Evolutionary conservation across 2,329 filamentous ascomycete species (phyloP).

Genomic region (Scedosporium apiospermum): DNA sequence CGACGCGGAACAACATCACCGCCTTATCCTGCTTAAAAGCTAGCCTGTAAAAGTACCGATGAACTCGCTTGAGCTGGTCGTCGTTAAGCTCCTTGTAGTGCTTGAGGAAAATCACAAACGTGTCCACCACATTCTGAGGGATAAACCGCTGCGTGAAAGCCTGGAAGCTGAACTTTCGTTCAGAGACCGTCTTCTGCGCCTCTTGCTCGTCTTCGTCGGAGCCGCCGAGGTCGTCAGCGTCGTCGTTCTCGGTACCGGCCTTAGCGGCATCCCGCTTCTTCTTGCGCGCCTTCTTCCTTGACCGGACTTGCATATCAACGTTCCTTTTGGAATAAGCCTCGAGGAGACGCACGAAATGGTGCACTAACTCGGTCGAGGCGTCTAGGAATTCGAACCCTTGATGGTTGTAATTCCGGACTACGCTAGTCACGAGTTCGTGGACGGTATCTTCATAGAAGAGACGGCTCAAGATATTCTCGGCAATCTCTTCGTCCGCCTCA

Average conservation of each 20-base stretch:
- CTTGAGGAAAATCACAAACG: conserved; percentile 70
- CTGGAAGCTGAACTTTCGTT: conserved; percentile 90
- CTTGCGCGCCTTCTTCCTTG: conserved; percentile 60
- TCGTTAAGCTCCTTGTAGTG: conserved; percentile 74
- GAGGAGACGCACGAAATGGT: conserved; percentile 85
- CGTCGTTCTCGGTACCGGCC: conserved; percentile 28
- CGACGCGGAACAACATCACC: conserved; percentile 80
- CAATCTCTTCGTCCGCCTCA: conserved; percentile 95
- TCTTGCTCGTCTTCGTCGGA: conserved; percentile 62
- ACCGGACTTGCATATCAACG: conserved; percentile 83
- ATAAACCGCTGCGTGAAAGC: conserved; percentile 74
- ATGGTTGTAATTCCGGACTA: conserved; percentile 80
- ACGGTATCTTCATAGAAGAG: conserved; percentile 98
- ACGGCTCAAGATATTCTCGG: conserved; percentile 89
- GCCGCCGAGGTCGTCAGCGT: conserved; percentile 53
- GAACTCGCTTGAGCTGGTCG: conserved; percentile 78
- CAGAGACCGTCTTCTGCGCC: conserved; percentile 61
- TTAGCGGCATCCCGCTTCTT: conserved; percentile 57
- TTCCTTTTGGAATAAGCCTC: conserved; percentile 95
- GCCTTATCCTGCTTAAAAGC: conserved; percentile 92
- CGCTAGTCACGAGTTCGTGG: conserved; percentile 74
- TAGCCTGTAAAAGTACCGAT: conserved; percentile 87
- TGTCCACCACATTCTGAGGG: conserved; percentile 77
- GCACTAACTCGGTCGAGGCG: conserved; percentile 78
- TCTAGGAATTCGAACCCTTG: conserved; percentile 93